Evolutionary conservation across 768 basidiomycete species (phyloP).

Genomic region (Flagelloscypha sp.): DNA sequence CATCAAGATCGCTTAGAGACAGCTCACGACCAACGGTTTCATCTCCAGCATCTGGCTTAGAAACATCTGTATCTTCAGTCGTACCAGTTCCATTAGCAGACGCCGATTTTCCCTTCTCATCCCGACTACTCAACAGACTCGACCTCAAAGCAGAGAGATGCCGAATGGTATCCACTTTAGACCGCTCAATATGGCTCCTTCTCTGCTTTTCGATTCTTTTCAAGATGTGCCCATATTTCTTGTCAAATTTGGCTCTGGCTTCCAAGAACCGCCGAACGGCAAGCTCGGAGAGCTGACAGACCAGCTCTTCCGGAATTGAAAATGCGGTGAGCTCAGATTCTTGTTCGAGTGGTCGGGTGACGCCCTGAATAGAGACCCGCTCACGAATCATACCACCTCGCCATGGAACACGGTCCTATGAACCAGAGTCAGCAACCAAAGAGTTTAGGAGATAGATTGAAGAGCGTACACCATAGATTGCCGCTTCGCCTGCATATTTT

Average conservation of each 20-base stretch:
- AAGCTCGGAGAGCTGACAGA: conserved; percentile 72
- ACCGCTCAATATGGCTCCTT: conserved; percentile 52
- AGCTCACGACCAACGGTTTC: too few relatives aligned
- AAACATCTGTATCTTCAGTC: too few relatives aligned
- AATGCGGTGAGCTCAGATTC: conserved; percentile 60
- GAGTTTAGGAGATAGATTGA: background rate
- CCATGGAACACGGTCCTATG: conserved; percentile 29
- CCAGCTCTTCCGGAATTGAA: conserved; percentile 49
- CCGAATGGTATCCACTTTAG: conserved; percentile 52
- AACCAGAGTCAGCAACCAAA: conserved; percentile 7
- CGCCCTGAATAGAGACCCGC: conserved; percentile 73
- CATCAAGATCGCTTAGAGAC: too few relatives aligned
- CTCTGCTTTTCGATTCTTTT: conserved; percentile 60
- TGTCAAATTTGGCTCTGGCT: conserved; percentile 50
- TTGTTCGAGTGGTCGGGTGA: conserved; percentile 76
- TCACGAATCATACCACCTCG: conserved; percentile 80
- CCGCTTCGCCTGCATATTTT: conserved; percentile 51
- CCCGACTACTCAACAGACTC: conserved; percentile 12
- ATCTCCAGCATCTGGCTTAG: too few relatives aligned
- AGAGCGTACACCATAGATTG: conserved; percentile 36
- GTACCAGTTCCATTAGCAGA: conserved; percentile 20
- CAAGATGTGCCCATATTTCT: conserved; percentile 52
- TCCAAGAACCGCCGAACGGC: conserved; percentile 71
- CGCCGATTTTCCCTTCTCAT: conserved; percentile 12
- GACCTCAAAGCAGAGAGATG: conserved; percentile 44